Base-by-base conservation (phyloP, 116 monocot species). In the Posidonia oceanica region DNA sequence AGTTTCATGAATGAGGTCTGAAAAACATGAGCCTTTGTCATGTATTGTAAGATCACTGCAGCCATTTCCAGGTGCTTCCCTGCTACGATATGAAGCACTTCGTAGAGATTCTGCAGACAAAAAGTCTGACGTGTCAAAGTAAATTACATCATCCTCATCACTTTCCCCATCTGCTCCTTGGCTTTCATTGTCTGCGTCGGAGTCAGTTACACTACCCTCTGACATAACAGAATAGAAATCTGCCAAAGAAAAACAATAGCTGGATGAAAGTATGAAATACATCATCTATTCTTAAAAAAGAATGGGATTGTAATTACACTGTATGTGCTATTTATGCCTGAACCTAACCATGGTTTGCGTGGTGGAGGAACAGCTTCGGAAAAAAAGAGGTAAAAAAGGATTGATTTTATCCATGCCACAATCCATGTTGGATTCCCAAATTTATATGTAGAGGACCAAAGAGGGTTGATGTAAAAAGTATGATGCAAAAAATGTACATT, bases 191-290 rank as follows among this genome's bases (percentile, higher is more conserved):
- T 94, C 94, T 16, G 66, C 87, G 75, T 94, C 94, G 72, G 94
- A 94, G 62, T 85, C 94, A 36, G 82, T 80, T 64, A 80, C 80
- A 82, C 85, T 94, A 38, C 87, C 94, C 70, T 84, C 90, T 74
- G 94, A 94, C 16, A 90, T 65, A 71, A 90, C 82, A 77, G 94
- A 94, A 80, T 94, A 87, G 56, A 94, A 94, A 88, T 94, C 94
- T 94, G 90, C 68, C 44, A 62, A 51, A 74, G 21, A 39, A 42
- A 73, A 22, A n/a, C 39, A 48, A 48, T 10, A 48, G 12, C 48
- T 36, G 38, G 12, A 48, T 48, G 48, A 48, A 8, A 48, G 48
- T 29, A 29, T 29, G 29, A 29, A 29, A 29, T 29, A 29, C 29
- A 29, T 29, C 29, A 29, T 29, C 29, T 29, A 29, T 29, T 0